These are phyloP conservation scores for Pseudocercospora pini-densiflorae DNA, from an alignment of 2,329 filamentous ascomycete species.

Conservation along the genomic window DNA sequence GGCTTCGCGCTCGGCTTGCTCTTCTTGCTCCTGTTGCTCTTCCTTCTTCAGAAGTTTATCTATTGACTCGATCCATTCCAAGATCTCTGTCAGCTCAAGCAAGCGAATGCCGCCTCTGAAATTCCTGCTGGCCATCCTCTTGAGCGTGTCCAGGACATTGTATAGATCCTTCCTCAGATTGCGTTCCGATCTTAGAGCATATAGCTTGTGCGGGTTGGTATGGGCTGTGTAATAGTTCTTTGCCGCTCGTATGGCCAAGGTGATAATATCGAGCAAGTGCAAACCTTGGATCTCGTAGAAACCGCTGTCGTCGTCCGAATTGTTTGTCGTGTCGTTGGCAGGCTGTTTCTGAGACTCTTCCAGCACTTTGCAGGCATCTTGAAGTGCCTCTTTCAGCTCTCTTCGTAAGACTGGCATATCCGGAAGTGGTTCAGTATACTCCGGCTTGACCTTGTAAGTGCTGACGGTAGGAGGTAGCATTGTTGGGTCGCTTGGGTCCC, in stretches of 20 bases:
- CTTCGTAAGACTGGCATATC: constrained; percentile 78
- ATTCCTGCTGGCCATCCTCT: constrained; percentile 85
- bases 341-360: constrained; percentile 55
- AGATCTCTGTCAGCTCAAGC: constrained; percentile 77
- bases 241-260: constrained; percentile 91
- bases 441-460: constrained; percentile 87
- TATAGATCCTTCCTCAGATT: constrained; percentile 83
- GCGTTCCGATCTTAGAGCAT: constrained; percentile 85
- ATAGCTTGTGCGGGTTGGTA: constrained; percentile 81
- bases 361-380: constrained; percentile 70
- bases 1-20: constrained; percentile 68
- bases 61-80: constrained; percentile 79
- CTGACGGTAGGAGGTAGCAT: constrained; percentile 97
- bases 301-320: constrained; percentile 56
- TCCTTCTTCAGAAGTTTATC: constrained; percentile 77
- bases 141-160: constrained; percentile 85
- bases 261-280: constrained; percentile 89
- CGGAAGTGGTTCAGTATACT: constrained; percentile 81
- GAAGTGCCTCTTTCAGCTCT: constrained; percentile 69
- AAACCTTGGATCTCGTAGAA: constrained; percentile 91
- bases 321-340: constrained; percentile 25
- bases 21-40: constrained; percentile 74
- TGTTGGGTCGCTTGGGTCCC: constrained; percentile 66
- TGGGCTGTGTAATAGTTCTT: constrained; percentile 97
- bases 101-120: constrained; percentile 82